Evolutionary conservation across 2,329 filamentous ascomycete genomes (phyloP), one percentile per base, ranked within the genome.

Genomic region (Sclerotinia sclerotiorum): DNA sequence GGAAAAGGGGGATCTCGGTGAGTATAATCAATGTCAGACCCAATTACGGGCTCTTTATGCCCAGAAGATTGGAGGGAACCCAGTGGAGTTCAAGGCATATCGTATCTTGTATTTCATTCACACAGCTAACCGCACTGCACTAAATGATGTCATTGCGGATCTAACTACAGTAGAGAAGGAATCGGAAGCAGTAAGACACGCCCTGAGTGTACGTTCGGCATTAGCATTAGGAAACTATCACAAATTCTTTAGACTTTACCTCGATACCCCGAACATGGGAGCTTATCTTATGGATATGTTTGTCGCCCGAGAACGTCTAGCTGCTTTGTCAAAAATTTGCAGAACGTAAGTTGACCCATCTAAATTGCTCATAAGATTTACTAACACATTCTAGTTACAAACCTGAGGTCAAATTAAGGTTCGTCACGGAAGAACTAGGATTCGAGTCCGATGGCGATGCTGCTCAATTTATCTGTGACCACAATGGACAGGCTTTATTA

Each of bases 11-110:
- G 95, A 99, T 84, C 88, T 98, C 84, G 94, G 95, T 99, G 95
- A 99, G 95, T 99, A 99, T 95, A 99, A 99, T 84, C 95, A 99
- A 86, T 99, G 95, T 82, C 95, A 99, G 84, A 98, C 95, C 77
- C 95, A 99, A 83, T 85, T 99, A 78, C 92, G 93, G 80, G 93
- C 91, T 73, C 84, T 99, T 77, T 98, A 99, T 82, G 87, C 88
- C 79, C 87, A 92, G 82, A 91, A 92, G 74, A 83, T 97, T 79
- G 92, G 92, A 78, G 95, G 94, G 76, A 93, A 94, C 80, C 88
- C 92, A 78, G 89, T 92, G 82, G 95, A 99, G 81, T 99, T 99
- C 83, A 95, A 95, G 87, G 95, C 94, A 73, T 99, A 99, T 85
- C 94, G 95, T 87, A 97, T 99, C 82, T 86, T 99, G 79, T 99